Evolutionary conservation across 306 rosid genomes (phyloP).

Genomic region (Vachellia collinsii): DNA sequence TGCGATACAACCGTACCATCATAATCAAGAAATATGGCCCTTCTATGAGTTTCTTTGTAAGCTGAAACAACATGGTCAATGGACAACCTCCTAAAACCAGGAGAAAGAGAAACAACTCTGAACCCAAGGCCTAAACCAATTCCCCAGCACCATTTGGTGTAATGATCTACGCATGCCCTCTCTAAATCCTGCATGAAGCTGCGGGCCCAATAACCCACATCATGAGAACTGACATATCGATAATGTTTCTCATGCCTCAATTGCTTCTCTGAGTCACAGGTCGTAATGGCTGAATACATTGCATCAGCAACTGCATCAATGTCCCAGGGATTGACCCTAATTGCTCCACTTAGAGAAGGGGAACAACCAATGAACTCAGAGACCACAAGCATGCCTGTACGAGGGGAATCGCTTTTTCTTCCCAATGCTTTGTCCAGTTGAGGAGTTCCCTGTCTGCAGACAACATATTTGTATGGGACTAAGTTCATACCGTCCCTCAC

Average conservation of each 20-base stretch:
- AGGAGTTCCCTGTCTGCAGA: conserved; percentile 72
- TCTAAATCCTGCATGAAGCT: conserved; percentile 79
- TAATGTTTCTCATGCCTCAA: conserved; percentile 79
- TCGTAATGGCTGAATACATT: conserved; percentile 65
- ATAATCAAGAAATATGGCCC: conserved; percentile 81
- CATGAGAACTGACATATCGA: conserved; percentile 76
- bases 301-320: conserved; percentile 76
- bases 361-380: conserved; percentile 90
- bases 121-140: conserved; percentile 73
- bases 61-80: conserved; percentile 58
- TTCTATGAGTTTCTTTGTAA: conserved; percentile 56
- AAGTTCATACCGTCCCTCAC: conserved; percentile 87
- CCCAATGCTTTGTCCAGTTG: conserved; percentile 55
- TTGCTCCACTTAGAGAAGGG: conserved; percentile 86
- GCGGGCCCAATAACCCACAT: conserved; percentile 81
- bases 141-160: conserved; percentile 71
- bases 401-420: conserved; percentile 48
- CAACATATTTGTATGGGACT: conserved; percentile 81
- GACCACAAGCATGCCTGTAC: conserved; percentile 73
- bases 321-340: conserved; percentile 89
- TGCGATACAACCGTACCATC: conserved; percentile 79
- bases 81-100: conserved; percentile 64
- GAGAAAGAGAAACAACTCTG: conserved; percentile 73
- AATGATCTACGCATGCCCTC: conserved; percentile 78
- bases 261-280: conserved; percentile 61